Base-by-base conservation (phyloP, 2,329 filamentous ascomycete species). In the Colletotrichum sp. region DNA sequence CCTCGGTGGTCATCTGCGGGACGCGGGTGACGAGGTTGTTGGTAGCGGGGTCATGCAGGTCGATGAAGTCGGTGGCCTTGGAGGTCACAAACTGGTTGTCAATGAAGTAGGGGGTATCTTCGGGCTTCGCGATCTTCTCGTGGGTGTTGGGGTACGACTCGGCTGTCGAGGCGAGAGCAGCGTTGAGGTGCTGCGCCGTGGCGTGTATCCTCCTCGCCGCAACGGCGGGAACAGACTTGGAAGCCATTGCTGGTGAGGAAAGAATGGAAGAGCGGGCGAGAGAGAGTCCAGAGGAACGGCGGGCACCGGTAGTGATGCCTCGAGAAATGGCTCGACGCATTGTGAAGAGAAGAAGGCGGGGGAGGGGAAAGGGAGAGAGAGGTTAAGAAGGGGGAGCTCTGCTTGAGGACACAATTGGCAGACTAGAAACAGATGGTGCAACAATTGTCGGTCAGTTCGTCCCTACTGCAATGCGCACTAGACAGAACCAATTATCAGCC, bases 1-100 rank as follows among this genome's bases (percentile, higher is more conserved):
- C 95, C 73, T 87, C 92, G 82, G 95, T 91, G 16, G 95, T 96
- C 86, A 93, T 95, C 87, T 96, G 94, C 22, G 95, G 95, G 32
- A 96, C 95, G 67, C 95, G 92, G 16, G 95, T 96, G 77, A 97
- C 93, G 79, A 96, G 90, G 85, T 96, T 94, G 88, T 96, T 96
- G 80, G 95, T 96, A 65, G 95, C 95, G 24, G 95, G 95, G 85
- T 97, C 95, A 85, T 95, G 88, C 78, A 97, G 88, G 81, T 96
- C 94, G 83, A 96, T 95, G 89, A 93, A 95, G 86, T 93, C 88
- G 76, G 92, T 90, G 32, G 95, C 89, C 81, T 89, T 85, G 22
- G 94, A 96, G 66, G 90, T 85, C 71, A 93, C 87, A 83, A 96
- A 96, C 84, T 94, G 87, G 87, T 97, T 97, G 89, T 97, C 91